Base-by-base conservation (phyloP, 106 monocot species). In the Allium cepa region DNA sequence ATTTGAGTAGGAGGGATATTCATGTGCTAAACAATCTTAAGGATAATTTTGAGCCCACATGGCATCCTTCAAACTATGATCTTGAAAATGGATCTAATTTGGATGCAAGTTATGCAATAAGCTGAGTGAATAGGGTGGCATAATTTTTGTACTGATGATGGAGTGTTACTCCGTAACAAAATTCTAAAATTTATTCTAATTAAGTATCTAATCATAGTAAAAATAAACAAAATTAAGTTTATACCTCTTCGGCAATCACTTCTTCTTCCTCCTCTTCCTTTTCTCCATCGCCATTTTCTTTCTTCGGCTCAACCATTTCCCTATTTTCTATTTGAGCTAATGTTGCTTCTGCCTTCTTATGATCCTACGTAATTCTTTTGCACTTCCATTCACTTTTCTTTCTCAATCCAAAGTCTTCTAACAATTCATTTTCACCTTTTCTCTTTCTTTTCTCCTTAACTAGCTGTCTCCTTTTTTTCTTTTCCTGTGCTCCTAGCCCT, bases 211-310 rank as follows among this genome's bases (percentile, higher is more conserved):
- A 22, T 22, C 22, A 22, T 22, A 22, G 22, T 22, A 22, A 22
- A 22, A 22, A 22, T 22, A 22, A 22, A 22, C 22, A 22, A 22
- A 22, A 22, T 22, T 22, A 22, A 22, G 22, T 22, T 22, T 22
- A 22, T 69, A 97, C 97, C 97, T 97, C 89, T 60, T 92, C 84
- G 12, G 88, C 89, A 28, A 92, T 82, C 16, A 71, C 76, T 47
- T 77, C 73, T 45, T 71, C n/a, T n/a, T n/a, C n/a, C n/a, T n/a
- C 80, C 62, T 80, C 89, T 53, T 91, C 88, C 12, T 85, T 83
- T 61, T 91, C 13, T 2, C 68, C 79, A 17, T 73, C 77, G 2
- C 50, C 86, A 1, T 84, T 71, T 17, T 70, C 71, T 27, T 69
- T 66, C 28, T 77, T 74, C 10, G 74, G 77, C 61, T 83, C 86